Evolutionary conservation across 805 yeast species (phyloP).

Genomic region (Candida tammaniensis): DNA sequence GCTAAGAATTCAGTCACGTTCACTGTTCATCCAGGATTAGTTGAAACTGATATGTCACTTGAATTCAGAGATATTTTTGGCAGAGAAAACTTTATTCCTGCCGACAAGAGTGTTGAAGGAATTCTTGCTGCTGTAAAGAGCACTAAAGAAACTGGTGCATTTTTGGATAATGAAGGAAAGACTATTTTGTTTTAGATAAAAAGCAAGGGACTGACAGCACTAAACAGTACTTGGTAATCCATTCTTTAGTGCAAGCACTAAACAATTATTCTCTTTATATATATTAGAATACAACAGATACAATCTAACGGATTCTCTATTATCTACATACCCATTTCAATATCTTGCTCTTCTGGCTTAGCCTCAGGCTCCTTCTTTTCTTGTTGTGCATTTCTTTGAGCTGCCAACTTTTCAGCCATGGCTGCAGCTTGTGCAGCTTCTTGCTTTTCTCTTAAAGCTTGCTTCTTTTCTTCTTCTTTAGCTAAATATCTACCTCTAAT

Average conservation of each 20-base stretch:
- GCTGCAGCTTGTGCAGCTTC: slow-evolving; percentile 83
- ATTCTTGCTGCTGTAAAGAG: slow-evolving; percentile 8
- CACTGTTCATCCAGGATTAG: slow-evolving; percentile 39
- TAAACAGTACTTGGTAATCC: too few relatives aligned
- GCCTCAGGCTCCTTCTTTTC: slow-evolving; percentile 20
- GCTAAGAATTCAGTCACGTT: background rate
- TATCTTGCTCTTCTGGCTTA: slow-evolving; percentile 25
- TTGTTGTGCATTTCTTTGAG: slow-evolving; percentile 54
- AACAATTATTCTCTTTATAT: too few relatives aligned
- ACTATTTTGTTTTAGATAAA: too few relatives aligned
- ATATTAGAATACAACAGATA: too few relatives aligned
- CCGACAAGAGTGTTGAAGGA: background rate
- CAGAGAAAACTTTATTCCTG: too few relatives aligned
- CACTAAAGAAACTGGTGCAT: too few relatives aligned
- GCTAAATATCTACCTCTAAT: slow-evolving; percentile 93
- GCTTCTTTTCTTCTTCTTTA: slow-evolving; percentile 93
- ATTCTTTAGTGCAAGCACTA: too few relatives aligned
- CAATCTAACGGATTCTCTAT: too few relatives aligned
- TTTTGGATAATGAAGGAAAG: too few relatives aligned
- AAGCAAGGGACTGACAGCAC: too few relatives aligned
- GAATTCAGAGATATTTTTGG: background rate
- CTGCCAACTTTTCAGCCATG: slow-evolving; percentile 81
- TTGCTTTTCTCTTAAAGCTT: slow-evolving; percentile 79
- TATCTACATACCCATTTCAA: slow-evolving; percentile 40
- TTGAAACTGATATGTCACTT: slow-evolving; percentile 28